Evolutionary conservation across 257 asterid genomes (phyloP).

Genomic region (Plantago ovata): DNA sequence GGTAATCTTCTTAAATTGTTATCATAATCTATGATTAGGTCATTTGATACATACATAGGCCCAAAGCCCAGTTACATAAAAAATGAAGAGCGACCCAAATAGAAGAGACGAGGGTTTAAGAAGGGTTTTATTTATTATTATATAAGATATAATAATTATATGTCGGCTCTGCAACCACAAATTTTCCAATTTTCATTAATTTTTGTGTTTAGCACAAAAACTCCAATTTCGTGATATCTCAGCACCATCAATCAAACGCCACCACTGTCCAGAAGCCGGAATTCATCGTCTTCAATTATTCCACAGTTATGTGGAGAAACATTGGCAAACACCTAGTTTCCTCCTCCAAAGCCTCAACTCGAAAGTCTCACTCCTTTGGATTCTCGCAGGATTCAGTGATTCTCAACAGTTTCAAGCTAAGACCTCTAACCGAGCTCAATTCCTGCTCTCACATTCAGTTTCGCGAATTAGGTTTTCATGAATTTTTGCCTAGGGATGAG

Average conservation of each 20-base stretch:
- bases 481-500: constrained; percentile 23
- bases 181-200: too few relatives aligned
- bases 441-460: constrained; percentile 25
- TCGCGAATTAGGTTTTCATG: constrained; percentile 31
- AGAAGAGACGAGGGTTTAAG: too few relatives aligned
- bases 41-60: too few relatives aligned
- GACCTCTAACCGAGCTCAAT: constrained; percentile 30
- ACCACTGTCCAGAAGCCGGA: constrained; percentile 26
- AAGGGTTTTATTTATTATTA: too few relatives aligned
- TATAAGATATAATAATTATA: too few relatives aligned
- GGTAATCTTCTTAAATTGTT: too few relatives aligned
- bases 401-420: constrained; percentile 25
- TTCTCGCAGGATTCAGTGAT: constrained; percentile 30
- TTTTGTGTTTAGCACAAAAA: constrained; percentile 58
- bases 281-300: constrained; percentile 20
- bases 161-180: too few relatives aligned
- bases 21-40: too few relatives aligned
- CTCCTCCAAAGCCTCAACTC: constrained; percentile 22
- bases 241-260: constrained; percentile 29
- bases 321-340: constrained; percentile 41
- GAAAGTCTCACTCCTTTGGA: constrained; percentile 32
- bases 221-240: constrained; percentile 31
- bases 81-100: too few relatives aligned
- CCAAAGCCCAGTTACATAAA: too few relatives aligned
- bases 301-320: constrained; percentile 75